Percentiles rank a stretch among this genome's conserved stretches.
phyloP scores from a whole-genome alignment of 2,329 filamentous ascomycete species.

The Fusarium redolens region DNA sequence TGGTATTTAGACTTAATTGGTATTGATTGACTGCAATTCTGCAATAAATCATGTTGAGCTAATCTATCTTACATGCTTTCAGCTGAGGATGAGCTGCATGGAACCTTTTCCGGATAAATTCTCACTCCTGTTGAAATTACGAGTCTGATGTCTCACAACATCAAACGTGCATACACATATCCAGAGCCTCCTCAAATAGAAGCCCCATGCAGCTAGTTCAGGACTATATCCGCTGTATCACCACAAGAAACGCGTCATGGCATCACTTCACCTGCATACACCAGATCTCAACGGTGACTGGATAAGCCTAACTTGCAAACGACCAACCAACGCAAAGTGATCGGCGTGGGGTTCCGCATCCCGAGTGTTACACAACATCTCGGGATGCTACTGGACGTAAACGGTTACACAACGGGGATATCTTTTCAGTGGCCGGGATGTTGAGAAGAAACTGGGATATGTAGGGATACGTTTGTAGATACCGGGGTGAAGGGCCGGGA shows the following conservation, averaged over 20 bases:
- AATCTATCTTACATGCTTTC: neutral
- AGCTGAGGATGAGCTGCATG: neutral
- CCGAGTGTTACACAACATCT: conserved; percentile 25
- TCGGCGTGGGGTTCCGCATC: neutral
- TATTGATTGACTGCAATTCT: neutral
- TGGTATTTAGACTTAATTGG: neutral
- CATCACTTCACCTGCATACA: neutral
- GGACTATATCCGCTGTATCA: neutral
- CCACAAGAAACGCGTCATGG: neutral
- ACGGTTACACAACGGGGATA: neutral
- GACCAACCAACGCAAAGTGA: neutral
- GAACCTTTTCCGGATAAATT: neutral
- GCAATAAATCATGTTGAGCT: neutral
- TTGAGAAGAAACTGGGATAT: neutral
- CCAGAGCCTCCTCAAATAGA: conserved; percentile 1
- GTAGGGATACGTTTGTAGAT: neutral
- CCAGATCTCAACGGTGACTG: neutral
- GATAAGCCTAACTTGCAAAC: neutral
- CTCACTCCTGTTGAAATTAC: neutral
- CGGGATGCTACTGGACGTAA: neutral
- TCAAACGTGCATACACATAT: neutral
- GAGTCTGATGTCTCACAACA: neutral
- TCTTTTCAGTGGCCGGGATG: too few species aligned
- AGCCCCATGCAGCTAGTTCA: neutral
- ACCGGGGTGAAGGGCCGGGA: neutral